These are phyloP conservation scores for Furcasterigmium furcatum DNA, from an alignment of 2,329 filamentous ascomycete species.

Conservation along the genomic window DNA sequence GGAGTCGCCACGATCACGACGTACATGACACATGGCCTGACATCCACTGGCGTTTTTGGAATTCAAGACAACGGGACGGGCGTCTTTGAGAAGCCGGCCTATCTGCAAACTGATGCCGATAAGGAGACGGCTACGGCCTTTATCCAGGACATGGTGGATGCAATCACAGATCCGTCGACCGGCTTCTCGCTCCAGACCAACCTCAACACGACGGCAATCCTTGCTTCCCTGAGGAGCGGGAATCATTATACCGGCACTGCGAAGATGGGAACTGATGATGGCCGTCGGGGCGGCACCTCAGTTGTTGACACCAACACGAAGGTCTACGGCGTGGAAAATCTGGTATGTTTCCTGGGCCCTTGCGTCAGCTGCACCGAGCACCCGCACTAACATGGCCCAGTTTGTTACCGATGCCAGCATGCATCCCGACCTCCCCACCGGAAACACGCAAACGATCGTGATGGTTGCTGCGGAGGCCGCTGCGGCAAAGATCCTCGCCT, in stretches of 20 bases:
- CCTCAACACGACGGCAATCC: not conserved
- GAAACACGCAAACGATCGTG: slow-evolving; percentile 12
- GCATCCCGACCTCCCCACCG: slow-evolving; percentile 42
- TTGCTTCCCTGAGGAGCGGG: not conserved
- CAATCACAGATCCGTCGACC: not conserved
- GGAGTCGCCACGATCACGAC: slow-evolving; percentile 42
- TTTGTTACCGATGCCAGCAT: slow-evolving; percentile 61
- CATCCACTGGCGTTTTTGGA: slow-evolving; percentile 41
- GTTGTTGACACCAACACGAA: slow-evolving; percentile 55
- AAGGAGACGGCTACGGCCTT: not conserved
- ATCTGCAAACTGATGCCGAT: slow-evolving; percentile 30
- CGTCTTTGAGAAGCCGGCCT: slow-evolving; percentile 32
- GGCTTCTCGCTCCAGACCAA: not conserved
- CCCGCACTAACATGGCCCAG: not conserved
- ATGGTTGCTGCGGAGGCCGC: slow-evolving; percentile 11
- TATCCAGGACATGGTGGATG: not conserved
- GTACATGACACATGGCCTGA: slow-evolving; percentile 48
- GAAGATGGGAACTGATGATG: slow-evolving; percentile 39
- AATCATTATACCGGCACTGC: slow-evolving; percentile 2
- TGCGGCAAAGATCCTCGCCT: slow-evolving; percentile 10
- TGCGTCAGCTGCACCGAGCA: not conserved
- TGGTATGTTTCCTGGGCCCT: slow-evolving; percentile 36
- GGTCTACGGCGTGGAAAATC: slow-evolving; percentile 58
- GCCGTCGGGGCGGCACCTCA: slow-evolving; percentile 30
- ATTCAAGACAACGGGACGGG: slow-evolving; percentile 22